A percentile compares a stretch with the other conserved stretches of the same genome.
Conservation (phyloP, 257 asterid species). For the Nemophila menziesii region DNA sequence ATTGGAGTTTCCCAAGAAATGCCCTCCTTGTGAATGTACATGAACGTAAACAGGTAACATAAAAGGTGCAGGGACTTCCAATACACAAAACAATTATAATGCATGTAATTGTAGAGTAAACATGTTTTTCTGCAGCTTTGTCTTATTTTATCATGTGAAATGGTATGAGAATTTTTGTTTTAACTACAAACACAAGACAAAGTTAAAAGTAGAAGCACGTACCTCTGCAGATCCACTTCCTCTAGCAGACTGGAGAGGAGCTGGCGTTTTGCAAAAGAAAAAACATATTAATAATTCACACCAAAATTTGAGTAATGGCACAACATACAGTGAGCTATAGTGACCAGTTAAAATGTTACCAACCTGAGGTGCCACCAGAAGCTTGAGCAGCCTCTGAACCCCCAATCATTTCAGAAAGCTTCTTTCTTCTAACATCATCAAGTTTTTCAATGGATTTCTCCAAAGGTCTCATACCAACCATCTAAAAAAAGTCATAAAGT, state of each 20-base stretch:
- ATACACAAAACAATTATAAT: too few relatives aligned
- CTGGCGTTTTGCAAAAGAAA: conserved; percentile 25
- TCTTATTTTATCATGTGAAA: background rate
- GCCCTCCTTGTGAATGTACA: too few relatives aligned
- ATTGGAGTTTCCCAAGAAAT: background rate
- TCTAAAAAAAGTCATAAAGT: conserved; percentile 26
- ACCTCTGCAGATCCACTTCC: conserved; percentile 52
- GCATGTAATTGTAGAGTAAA: background rate
- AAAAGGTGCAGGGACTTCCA: too few relatives aligned
- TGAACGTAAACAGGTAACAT: too few relatives aligned
- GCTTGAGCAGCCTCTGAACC: conserved; percentile 54
- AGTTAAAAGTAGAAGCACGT: conserved; percentile 11
- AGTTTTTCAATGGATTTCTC: conserved; percentile 87
- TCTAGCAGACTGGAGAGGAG: conserved; percentile 43
- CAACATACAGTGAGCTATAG: conserved; percentile 1
- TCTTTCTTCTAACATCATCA: conserved; percentile 87
- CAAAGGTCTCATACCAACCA: conserved; percentile 97
- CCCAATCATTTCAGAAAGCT: conserved; percentile 92
- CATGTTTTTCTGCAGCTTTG: background rate
- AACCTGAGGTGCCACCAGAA: conserved; percentile 47
- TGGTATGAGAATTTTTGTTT: background rate
- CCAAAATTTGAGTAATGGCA: background rate
- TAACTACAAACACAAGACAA: background rate
- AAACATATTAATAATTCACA: background rate
- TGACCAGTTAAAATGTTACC: conserved; percentile 10